Conservation (phyloP, 805 yeast species). For the Suhomyces vadensis region DNA sequence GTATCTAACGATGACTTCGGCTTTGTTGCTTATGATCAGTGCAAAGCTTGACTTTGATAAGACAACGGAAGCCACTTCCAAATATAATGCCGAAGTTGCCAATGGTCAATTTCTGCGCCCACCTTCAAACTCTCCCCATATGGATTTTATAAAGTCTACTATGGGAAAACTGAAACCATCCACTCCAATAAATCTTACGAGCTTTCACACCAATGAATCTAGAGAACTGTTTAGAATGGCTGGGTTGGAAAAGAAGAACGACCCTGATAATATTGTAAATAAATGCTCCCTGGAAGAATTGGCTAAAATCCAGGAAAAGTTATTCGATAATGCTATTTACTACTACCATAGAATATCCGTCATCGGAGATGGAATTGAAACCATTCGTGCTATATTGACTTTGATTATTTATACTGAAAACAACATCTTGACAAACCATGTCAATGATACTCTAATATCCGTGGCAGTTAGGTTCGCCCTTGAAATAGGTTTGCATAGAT, state of each 20-base stretch:
- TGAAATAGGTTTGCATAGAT: slow-evolving; percentile 41
- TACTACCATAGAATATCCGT: slow-evolving; percentile 26
- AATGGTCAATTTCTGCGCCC: neutral
- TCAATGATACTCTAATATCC: slow-evolving; percentile 30
- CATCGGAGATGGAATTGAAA: slow-evolving; percentile 25
- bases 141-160: too few relatives aligned
- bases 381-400: slow-evolving; percentile 23
- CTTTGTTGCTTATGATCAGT: slow-evolving; percentile 23
- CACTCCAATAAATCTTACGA: too few relatives aligned
- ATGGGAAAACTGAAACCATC: too few relatives aligned
- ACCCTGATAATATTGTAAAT: neutral
- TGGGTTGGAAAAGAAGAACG: neutral
- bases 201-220: neutral
- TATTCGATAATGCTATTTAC: slow-evolving; percentile 19
- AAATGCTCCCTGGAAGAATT: slow-evolving; percentile 13
- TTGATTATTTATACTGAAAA: slow-evolving; percentile 28
- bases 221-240: neutral
- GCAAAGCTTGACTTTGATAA: slow-evolving; percentile 3
- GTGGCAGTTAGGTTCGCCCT: slow-evolving; percentile 43
- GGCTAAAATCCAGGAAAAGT: slow-evolving; percentile 17
- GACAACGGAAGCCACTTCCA: neutral
- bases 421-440: slow-evolving; percentile 29
- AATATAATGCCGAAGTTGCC: neutral
- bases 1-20: slow-evolving; percentile 33
- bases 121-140: neutral